Evolutionary conservation across 75 land plant species (phyloP).

Genomic region (Larix kaempferi): DNA sequence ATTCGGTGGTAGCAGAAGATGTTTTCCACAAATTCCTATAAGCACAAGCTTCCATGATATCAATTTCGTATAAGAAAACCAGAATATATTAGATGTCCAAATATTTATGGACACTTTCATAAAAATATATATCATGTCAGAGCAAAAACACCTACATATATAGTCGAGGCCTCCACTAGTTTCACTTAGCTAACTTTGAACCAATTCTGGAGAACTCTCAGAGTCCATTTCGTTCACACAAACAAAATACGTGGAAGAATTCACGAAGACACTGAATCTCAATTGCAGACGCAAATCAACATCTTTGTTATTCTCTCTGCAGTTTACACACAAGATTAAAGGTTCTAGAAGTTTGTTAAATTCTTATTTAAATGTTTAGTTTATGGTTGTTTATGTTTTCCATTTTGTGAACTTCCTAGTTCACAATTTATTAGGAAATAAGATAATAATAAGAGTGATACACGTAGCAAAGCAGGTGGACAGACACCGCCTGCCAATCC

Average conservation of each 20-base stretch:
- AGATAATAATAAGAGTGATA: too few species aligned
- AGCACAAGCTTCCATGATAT: background rate
- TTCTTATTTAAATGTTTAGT: too few species aligned
- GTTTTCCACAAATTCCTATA: background rate
- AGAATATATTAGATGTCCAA: background rate
- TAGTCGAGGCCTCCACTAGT: background rate
- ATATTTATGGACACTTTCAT: background rate
- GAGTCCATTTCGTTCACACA: background rate
- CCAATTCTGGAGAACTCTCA: background rate
- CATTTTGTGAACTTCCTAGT: too few species aligned
- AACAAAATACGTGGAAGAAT: background rate
- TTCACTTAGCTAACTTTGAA: background rate
- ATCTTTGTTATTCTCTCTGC: too few species aligned
- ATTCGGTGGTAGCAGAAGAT: too few species aligned
- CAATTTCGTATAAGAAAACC: background rate
- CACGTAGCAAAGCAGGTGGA: too few species aligned
- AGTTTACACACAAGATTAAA: background rate
- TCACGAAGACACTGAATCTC: background rate
- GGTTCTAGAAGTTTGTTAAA: too few species aligned
- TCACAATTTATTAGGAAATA: too few species aligned
- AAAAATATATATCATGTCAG: background rate
- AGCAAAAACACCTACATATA: background rate
- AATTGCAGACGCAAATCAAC: background rate
- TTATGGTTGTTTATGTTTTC: too few species aligned
- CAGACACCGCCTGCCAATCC: too few species aligned